Conservation (phyloP, 2,329 filamentous ascomycete genomes). For the Cercospora citrullina region DNA sequence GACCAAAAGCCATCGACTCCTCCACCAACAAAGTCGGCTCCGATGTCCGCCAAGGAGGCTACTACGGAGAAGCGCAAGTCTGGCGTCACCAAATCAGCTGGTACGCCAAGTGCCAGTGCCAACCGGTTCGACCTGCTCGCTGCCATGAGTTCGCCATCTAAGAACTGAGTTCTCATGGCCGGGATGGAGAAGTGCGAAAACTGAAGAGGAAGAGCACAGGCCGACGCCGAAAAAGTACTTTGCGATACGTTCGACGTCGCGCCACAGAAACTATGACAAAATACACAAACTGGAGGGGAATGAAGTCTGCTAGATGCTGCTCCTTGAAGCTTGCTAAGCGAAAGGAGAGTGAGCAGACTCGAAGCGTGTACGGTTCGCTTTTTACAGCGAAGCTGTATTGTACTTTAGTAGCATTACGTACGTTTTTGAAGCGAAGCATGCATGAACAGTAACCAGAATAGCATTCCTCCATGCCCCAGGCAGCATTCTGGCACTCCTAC, state of each 20-base stretch:
- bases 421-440: constrained; percentile 9
- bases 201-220: neutral
- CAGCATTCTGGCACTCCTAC: neutral
- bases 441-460: neutral
- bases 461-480: neutral
- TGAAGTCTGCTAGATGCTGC: neutral
- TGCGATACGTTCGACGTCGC: neutral
- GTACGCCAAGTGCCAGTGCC: constrained; percentile 12
- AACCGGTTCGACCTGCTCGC: constrained; percentile 13
- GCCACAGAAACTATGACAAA: neutral
- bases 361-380: neutral
- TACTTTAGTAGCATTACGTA: constrained; percentile 12
- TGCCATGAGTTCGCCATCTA: constrained; percentile 11
- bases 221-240: neutral
- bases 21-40: constrained; percentile 5
- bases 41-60: constrained; percentile 14
- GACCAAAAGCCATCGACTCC: constrained; percentile 13
- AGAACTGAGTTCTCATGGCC: neutral
- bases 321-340: neutral
- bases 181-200: neutral
- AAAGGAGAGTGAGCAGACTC: neutral
- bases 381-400: neutral
- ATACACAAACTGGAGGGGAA: neutral
- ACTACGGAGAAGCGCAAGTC: constrained; percentile 15
- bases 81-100: constrained; percentile 7